Evolutionary conservation across 257 asterid genomes (phyloP), one percentile per base, ranked within the genome.

Genomic region (Perilla frutescens): DNA sequence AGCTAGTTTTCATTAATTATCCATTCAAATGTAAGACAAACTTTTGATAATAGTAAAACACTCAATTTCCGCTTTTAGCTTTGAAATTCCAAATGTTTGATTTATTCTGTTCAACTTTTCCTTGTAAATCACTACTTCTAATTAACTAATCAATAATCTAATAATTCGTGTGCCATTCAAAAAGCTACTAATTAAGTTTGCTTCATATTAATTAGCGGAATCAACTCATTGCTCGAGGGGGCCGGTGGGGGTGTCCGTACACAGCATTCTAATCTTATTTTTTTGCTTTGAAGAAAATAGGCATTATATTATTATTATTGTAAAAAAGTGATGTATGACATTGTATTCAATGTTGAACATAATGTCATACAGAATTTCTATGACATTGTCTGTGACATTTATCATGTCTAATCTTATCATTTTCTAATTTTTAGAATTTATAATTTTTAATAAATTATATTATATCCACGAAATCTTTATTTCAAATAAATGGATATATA

Each of bases 21-120:
- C 40, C 50, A 80, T 12, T 60, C 71, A 50, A 70, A 6, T 20
- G 11, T 32, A 61, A 3, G 0, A 29, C 1, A 26, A 34, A 4
- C 5, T 68, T 64, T 53, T 50, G 66, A 54, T 32, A 72, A 0
- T 45, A 62, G 32, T 70, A 65, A 47, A 1, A 76, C 63, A 63
- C 73, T 77, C 57, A 8, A 32, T 49, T 66, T 10, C 12, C 44
- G 26, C 69, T 82, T 77, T 76, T 71, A 71, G 85, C 90, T 4
- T 87, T 48, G 95, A 81, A 83, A 83, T 87, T 80, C 85, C 72
- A 83, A 83, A 85, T 83, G 87, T 75, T 79, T 84, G 85, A 81
- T 10, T 45, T 75, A 8, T 54, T 39, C 83, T 73, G 72, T 62
- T 62, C 78, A 83, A 83, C 84, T 45, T 65, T 64, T 70, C 62